Conservation (phyloP, 441 rosid species). For the Euphorbia celastroides region DNA sequence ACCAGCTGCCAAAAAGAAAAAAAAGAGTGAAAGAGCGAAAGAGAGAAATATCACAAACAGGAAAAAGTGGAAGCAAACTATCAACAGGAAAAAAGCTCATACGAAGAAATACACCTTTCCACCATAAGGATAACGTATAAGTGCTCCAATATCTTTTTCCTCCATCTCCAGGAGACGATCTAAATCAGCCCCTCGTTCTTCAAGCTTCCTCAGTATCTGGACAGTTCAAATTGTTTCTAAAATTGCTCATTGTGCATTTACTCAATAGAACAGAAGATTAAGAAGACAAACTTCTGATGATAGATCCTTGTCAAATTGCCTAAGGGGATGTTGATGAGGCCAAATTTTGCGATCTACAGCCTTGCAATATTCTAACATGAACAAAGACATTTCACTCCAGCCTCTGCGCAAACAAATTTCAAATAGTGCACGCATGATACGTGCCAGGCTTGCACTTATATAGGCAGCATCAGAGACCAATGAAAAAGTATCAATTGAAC, state of each 20-base stretch:
- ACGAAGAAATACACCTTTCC: constrained; percentile 60
- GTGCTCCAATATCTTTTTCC: constrained; percentile 91
- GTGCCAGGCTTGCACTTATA: constrained; percentile 99
- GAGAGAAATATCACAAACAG: not conserved
- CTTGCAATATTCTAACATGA: constrained; percentile 98
- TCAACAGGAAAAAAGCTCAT: not conserved
- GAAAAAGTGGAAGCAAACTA: not conserved
- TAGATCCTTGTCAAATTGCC: constrained; percentile 92
- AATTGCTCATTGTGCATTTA: constrained; percentile 14
- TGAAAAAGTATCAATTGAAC: constrained; percentile 88
- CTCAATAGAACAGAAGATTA: constrained; percentile 10
- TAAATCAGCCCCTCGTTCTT: constrained; percentile 85
- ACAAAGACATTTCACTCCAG: constrained; percentile 92
- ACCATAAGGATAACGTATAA: constrained; percentile 92
- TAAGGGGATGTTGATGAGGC: constrained; percentile 97
- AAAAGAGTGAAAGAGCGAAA: not conserved
- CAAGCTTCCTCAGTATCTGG: constrained; percentile 95
- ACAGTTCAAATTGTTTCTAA: constrained; percentile 20
- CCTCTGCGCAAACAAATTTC: constrained; percentile 96
- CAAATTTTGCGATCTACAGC: constrained; percentile 99
- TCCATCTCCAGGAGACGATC: constrained; percentile 93
- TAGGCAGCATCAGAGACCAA: constrained; percentile 97
- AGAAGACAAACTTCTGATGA: constrained; percentile 65
- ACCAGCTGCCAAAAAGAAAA: constrained; percentile 54
- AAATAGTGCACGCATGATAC: constrained; percentile 95